These are phyloP conservation scores for Sarcodon sp. DNA, from an alignment of 768 basidiomycete species.

Conservation along the genomic window DNA sequence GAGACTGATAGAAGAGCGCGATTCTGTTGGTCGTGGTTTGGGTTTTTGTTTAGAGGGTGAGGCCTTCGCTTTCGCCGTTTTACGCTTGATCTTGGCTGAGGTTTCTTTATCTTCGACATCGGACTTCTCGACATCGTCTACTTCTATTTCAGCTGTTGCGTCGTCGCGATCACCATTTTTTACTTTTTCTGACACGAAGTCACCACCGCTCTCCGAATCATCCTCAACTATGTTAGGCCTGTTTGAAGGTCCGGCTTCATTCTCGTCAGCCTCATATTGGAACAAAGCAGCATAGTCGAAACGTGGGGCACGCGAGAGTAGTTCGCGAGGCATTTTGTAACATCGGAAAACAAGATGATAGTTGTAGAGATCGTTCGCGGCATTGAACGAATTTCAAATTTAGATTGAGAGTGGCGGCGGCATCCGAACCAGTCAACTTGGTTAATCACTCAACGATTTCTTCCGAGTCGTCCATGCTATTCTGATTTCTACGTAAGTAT, in stretches of 20 bases:
- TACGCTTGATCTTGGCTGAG: neutral
- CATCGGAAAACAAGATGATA: too few relatives aligned
- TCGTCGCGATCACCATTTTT: constrained; percentile 15
- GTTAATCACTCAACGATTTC: too few relatives aligned
- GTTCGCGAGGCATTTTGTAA: constrained; percentile 33
- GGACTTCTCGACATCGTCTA: constrained; percentile 14
- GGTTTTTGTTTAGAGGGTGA: neutral
- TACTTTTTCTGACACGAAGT: constrained; percentile 37
- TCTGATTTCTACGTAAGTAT: too few relatives aligned
- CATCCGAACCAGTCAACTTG: too few relatives aligned
- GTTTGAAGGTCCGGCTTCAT: constrained; percentile 26
- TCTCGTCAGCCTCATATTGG: constrained; percentile 17
- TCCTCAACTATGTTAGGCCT: constrained; percentile 12
- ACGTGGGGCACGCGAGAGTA: constrained; percentile 41
- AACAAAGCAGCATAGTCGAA: constrained; percentile 34
- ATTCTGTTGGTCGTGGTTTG: neutral
- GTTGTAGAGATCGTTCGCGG: too few relatives aligned
- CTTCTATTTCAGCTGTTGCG: constrained; percentile 17
- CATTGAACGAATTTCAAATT: neutral
- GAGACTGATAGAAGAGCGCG: neutral
- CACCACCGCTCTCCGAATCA: constrained; percentile 34
- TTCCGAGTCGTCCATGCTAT: too few relatives aligned
- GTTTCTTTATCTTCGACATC: constrained; percentile 11
- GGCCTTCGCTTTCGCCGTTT: constrained; percentile 1
- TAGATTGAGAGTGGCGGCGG: too few relatives aligned